Percentiles rank a stretch among this genome's conserved stretches.
Conservation (phyloP, 345 rosid genomes). For the Populus deltoides region DNA sequence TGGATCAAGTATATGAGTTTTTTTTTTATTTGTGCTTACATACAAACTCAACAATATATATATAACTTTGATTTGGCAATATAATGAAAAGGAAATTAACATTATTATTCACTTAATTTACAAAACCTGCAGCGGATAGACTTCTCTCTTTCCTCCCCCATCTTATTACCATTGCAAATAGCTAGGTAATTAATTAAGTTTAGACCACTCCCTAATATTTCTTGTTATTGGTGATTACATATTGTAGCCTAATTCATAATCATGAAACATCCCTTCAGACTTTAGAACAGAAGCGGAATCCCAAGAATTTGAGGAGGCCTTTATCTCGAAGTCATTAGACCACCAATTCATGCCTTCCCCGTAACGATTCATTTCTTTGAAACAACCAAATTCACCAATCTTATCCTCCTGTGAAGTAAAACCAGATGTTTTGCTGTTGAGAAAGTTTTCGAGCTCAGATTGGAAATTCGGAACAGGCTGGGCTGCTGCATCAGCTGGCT, state of each 20-base stretch:
- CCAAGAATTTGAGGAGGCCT: conserved; percentile 64
- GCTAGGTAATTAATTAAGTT: conserved; percentile 18
- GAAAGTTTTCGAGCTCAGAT: conserved; percentile 36
- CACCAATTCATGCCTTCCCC: conserved; percentile 59
- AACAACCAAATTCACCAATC: conserved; percentile 47
- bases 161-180: conserved; percentile 22
- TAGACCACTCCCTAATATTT: conserved; percentile 4
- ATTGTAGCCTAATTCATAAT: conserved; percentile 55
- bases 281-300: conserved; percentile 49
- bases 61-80: background rate
- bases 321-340: conserved; percentile 59
- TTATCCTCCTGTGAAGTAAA: conserved; percentile 36
- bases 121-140: conserved; percentile 23
- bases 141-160: background rate
- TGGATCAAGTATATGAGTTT: too few species aligned
- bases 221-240: conserved; percentile 21
- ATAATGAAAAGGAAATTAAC: conserved; percentile 10
- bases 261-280: conserved; percentile 55
- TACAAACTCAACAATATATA: too few species aligned
- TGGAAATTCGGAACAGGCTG: conserved; percentile 29
- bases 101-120: conserved; percentile 63
- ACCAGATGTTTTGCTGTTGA: conserved; percentile 26
- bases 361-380: conserved; percentile 44
- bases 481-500: conserved; percentile 9
- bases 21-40: too few species aligned